Percentiles rank a stretch among this genome's conserved stretches.
phyloP scores from a whole-genome alignment of 2,329 filamentous ascomycete genomes.

The Boeremia lycopersici region DNA sequence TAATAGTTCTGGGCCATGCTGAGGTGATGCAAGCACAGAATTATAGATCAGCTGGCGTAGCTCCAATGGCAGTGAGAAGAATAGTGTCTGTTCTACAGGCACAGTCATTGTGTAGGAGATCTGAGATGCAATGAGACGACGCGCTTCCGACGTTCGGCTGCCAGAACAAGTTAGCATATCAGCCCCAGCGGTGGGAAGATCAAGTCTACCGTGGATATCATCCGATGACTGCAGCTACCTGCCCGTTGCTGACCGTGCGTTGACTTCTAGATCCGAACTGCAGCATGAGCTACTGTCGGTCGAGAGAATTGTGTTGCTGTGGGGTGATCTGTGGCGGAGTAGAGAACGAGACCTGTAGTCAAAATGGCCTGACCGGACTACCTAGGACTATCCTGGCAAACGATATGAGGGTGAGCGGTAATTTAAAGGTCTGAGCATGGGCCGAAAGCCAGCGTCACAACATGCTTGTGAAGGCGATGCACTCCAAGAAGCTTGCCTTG shows the following conservation, averaged over 20 bases:
- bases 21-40: constrained; percentile 26
- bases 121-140: neutral
- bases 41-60: constrained; percentile 40
- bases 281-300: neutral
- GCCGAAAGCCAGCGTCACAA: constrained; percentile 2
- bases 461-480: neutral
- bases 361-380: neutral
- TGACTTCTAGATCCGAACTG: neutral
- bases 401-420: constrained; percentile 6
- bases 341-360: neutral
- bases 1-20: constrained; percentile 28
- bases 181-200: neutral
- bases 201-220: constrained; percentile 2
- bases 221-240: neutral
- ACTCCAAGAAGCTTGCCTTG: neutral
- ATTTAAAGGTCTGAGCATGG: constrained; percentile 7
- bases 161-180: constrained; percentile 1
- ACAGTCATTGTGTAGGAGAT: neutral
- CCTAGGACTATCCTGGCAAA: constrained; percentile 2
- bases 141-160: neutral
- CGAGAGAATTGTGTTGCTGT: neutral
- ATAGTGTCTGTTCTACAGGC: neutral
- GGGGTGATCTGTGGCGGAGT: neutral
- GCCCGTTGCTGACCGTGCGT: too few relatives aligned
- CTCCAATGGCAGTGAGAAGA: constrained; percentile 37